Evolutionary conservation across 2,329 filamentous ascomycete species (phyloP), one percentile per base, ranked within the genome.

Genomic region (Dactylellina haptotyla): DNA sequence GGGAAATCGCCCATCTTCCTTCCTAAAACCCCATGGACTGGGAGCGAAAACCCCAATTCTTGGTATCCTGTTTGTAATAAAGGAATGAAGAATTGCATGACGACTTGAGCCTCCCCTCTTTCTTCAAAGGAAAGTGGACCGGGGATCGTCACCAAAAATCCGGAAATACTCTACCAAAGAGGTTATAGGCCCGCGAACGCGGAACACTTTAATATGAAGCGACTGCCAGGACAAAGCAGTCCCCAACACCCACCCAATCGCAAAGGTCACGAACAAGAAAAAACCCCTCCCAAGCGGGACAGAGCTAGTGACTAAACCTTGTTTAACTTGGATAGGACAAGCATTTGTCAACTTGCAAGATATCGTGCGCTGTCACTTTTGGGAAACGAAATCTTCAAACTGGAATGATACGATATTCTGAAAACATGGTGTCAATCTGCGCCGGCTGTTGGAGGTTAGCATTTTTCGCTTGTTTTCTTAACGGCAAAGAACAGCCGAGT

Each of bases 371-470:
- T 53, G 48, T 45, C 32, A 28, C 10, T 25, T 50, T 16, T 23
- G 32, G 30, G 8, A 32, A 16, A 14, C 48, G 23, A 39, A 41
- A 57, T 43, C 14, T 46, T 18, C 18, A 18, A 18, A 46, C 6
- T 20, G 18, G 12, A 37, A 25, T 54, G 34, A 26, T 20, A 12
- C 25, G 46, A 34, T 32, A 56, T 70, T 56, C 61, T 73, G 46
- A 48, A 73, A 65, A 23, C 34, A 73, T 61, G 43, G 61, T 62
- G 61, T 73, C 61, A 73, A 66, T 39, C 16, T 58, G 69, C 69
- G 16, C 61, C 51, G 66, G 66, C 58, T 64, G 66, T 71, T 71
- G 48, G 25, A 45, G 23, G 20, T n/a, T 14, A n/a, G n/a, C n/a
- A n/a, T n/a, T n/a, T n/a, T n/a, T n/a, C n/a, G n/a, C n/a, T 39